phyloP scores from a whole-genome alignment of 139 green algal species.

The Micractinium sp. region DNA sequence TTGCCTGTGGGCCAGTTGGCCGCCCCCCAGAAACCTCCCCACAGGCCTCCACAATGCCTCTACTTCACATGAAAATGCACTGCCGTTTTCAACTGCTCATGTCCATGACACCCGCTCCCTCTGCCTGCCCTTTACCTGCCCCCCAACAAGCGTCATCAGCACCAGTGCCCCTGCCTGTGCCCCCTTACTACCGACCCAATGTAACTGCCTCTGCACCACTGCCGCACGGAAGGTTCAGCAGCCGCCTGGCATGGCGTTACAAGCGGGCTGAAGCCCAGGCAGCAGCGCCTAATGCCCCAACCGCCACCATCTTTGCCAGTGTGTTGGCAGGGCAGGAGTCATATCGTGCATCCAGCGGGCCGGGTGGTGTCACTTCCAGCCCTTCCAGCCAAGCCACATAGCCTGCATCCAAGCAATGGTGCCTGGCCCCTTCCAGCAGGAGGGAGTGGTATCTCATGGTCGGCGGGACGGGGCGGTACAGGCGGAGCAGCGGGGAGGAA shows the following conservation, averaged over 20 bases:
- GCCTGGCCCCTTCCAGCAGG: neutral
- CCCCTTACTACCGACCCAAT: neutral
- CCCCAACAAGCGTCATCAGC: too few species aligned
- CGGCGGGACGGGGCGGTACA: neutral
- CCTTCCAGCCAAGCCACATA: neutral
- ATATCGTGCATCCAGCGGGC: neutral
- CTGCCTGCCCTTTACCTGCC: too few species aligned
- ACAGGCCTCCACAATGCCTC: too few species aligned
- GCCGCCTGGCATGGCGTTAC: neutral
- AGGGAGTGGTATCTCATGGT: neutral
- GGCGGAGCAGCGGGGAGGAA: conserved; percentile 8
- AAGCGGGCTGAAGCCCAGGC: neutral
- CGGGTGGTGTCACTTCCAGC: neutral
- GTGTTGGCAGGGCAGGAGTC: conserved; percentile 1
- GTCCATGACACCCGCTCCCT: too few species aligned
- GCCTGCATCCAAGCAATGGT: neutral
- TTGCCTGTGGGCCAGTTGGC: too few species aligned
- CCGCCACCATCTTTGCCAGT: neutral
- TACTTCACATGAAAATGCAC: too few species aligned
- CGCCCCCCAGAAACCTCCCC: too few species aligned
- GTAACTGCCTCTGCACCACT: neutral
- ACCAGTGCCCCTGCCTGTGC: too few species aligned
- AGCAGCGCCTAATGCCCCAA: neutral
- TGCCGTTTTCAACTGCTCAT: too few species aligned
- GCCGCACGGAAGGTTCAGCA: too few species aligned